Percentiles rank a stretch among this genome's conserved stretches.
Conservation (phyloP, 805 yeast genomes). For the Saturnispora hagleri region DNA sequence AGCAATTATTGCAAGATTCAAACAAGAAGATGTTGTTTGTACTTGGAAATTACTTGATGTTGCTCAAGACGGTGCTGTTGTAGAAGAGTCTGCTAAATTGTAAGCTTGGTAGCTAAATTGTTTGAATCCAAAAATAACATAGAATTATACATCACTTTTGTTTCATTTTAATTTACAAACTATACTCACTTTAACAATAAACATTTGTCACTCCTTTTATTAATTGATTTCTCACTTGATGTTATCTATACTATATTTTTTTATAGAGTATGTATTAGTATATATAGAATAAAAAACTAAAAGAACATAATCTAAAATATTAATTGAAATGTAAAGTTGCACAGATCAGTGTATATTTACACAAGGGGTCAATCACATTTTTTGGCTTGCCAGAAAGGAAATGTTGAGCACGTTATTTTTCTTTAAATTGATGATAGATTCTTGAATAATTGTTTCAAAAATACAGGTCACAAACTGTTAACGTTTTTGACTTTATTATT, state of each 20-base stretch:
- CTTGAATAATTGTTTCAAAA: not conserved
- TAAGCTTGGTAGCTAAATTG: constrained; percentile 4
- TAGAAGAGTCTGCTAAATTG: constrained; percentile 29
- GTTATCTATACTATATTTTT: not conserved
- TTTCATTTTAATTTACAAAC: not conserved
- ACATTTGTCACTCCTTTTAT: not conserved
- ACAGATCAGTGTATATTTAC: not conserved
- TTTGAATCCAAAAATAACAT: too few relatives aligned
- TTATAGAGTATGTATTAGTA: not conserved
- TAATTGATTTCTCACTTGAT: not conserved
- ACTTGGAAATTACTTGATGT: constrained; percentile 77
- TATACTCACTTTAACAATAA: not conserved
- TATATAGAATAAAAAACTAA: not conserved
- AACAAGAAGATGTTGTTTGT: constrained; percentile 56
- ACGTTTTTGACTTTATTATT: constrained; percentile 27
- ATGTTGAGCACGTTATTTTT: not conserved
- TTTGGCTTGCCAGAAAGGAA: not conserved
- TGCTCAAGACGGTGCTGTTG: constrained; percentile 81
- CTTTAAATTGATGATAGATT: not conserved
- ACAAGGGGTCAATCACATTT: not conserved
- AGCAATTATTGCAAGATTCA: constrained; percentile 63
- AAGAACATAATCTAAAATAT: constrained; percentile 2
- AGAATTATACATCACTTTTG: not conserved
- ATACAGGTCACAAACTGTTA: not conserved
- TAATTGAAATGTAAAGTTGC: constrained; percentile 10